Evolutionary conservation across 73 alveolate species (phyloP), one percentile per base, ranked within the genome.

Genomic region (Paramecium primaurelia): DNA sequence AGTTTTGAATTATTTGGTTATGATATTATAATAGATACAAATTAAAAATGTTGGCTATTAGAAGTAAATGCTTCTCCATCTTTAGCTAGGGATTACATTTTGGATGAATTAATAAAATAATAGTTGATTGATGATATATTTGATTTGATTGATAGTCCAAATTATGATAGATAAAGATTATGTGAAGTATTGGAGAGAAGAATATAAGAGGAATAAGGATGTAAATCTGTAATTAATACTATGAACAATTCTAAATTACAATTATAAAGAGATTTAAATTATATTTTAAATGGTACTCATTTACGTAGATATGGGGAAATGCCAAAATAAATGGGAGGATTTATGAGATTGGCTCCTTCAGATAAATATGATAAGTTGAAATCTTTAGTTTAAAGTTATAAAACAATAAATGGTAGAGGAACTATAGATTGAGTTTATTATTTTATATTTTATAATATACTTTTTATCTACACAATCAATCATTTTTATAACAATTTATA

Each of bases 1-100:
- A 94, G 98, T 54, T 98, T 98, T 95, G 99, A 98, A 92, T 95
- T 98, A 92, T 98, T 93, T 94, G 99, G 99, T 37, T 98, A 97
- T 92, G 99, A 98, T 93, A 96, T 98, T 25, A 96, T 98, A 77
- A 95, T 97, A 26, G 99, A 98, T 92, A 93, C 95, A 30, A 93
- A 93, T 85, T 91, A 87, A 42, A 97, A 97, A 77, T 95, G 98
- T 86, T 97, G 99, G 99, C 93, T 98, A 68, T 95, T 98, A 28
- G 99, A 98, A 93, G 97, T 98, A 12, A 98, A 98, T 92, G 96
- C 98, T 11, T 96, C 99, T 10, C 99, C 99, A 1, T 93, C 98
- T 60, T 93, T 98, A 26, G 99, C 98, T 49, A 93, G 99, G 42
- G 97, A 96, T 34, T 95, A 97, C 86, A 93, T 96, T 44, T 86